Evolutionary conservation across 768 basidiomycete species (phyloP).

Genomic region (Termitomyces sp.): DNA sequence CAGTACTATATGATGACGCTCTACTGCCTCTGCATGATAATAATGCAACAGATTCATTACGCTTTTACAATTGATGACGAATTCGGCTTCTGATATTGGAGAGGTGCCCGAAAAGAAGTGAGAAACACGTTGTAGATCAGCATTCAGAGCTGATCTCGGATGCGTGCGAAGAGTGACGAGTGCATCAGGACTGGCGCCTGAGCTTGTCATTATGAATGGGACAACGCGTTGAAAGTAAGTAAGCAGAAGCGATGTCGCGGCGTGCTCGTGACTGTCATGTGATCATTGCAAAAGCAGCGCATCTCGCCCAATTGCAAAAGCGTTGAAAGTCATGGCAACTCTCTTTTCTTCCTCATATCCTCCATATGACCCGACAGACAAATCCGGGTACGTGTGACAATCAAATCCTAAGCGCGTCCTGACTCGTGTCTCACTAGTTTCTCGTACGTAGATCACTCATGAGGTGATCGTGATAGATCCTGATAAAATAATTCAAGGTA

Average conservation of each 20-base stretch:
- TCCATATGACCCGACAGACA: constrained; percentile 74
- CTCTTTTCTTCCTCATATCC: constrained; percentile 50
- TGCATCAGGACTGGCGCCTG: not conserved
- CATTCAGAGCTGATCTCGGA: not conserved
- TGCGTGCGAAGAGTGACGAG: not conserved
- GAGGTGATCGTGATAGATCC: not conserved
- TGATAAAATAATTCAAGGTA: constrained; percentile 39
- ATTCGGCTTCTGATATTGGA: constrained; percentile 14
- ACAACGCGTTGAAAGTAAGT: not conserved
- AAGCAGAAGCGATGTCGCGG: no score
- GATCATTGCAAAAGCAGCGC: not conserved
- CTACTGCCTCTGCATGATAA: constrained; percentile 1
- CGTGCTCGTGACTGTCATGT: constrained; percentile 4
- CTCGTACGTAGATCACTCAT: constrained; percentile 40
- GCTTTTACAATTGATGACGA: constrained; percentile 14
- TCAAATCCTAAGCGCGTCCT: not conserved
- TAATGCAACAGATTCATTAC: constrained; percentile 11
- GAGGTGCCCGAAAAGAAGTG: constrained; percentile 4
- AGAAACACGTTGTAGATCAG: constrained; percentile 10
- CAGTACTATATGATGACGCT: not conserved
- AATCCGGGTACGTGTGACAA: constrained; percentile 39
- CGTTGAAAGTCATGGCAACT: not conserved
- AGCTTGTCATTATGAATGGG: not conserved
- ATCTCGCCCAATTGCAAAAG: not conserved
- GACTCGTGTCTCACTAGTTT: constrained; percentile 38